phyloP scores from a whole-genome alignment of 2,329 filamentous ascomycete genomes.

The Aspergillus sp. region DNA sequence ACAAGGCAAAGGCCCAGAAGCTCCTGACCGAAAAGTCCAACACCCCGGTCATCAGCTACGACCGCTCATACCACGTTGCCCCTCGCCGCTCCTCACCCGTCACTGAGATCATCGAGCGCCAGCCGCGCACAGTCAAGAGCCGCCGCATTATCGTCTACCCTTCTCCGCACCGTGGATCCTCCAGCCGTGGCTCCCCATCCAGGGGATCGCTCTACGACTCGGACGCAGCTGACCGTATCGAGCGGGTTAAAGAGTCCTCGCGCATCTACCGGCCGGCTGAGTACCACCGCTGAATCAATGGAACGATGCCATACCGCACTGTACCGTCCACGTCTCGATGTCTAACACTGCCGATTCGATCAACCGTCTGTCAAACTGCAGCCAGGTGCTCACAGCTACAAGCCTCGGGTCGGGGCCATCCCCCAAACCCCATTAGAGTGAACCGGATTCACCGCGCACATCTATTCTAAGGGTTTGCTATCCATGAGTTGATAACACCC shows the following conservation, averaged over 20 bases:
- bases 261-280: slow-evolving; percentile 30
- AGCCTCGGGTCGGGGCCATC: not conserved
- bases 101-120: slow-evolving; percentile 30
- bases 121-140: slow-evolving; percentile 24
- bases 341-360: not conserved
- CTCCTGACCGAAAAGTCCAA: slow-evolving; percentile 14
- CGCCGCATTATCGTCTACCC: slow-evolving; percentile 37
- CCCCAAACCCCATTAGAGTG: slow-evolving; percentile 1
- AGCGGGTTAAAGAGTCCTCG: slow-evolving; percentile 31
- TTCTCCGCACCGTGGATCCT: slow-evolving; percentile 29
- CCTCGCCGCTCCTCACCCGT: slow-evolving; percentile 25
- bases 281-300: slow-evolving; percentile 29
- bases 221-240: slow-evolving; percentile 34
- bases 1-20: slow-evolving; percentile 11
- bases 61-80: slow-evolving; percentile 30
- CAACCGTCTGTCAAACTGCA: slow-evolving; percentile 3
- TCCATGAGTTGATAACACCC: slow-evolving; percentile 1
- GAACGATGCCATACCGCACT: too few relatives aligned
- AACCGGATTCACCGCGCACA: slow-evolving; percentile 9
- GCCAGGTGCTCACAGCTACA: slow-evolving; percentile 6
- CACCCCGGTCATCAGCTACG: slow-evolving; percentile 30
- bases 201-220: slow-evolving; percentile 37
- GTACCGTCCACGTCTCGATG: not conserved
- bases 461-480: slow-evolving; percentile 6
- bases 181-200: slow-evolving; percentile 32